Conservation (phyloP, 2,329 filamentous ascomycete species). For the Bertia moriformis region DNA sequence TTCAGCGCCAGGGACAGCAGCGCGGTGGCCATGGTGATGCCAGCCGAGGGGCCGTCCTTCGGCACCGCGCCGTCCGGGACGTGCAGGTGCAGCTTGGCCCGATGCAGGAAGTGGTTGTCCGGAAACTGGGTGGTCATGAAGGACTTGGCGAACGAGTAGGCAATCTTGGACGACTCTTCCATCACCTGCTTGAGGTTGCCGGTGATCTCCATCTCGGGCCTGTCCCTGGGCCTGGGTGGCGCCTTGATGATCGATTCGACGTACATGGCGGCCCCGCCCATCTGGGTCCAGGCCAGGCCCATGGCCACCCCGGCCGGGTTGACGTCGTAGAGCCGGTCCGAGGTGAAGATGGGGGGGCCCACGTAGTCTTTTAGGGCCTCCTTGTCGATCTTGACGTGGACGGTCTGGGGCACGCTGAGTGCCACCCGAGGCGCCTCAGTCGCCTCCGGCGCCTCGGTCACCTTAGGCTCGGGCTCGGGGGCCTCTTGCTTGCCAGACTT, state of each 20-base stretch:
- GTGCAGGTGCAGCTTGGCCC: slow-evolving; percentile 87
- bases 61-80: slow-evolving; percentile 91
- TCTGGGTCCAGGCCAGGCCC: slow-evolving; percentile 94
- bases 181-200: slow-evolving; percentile 95
- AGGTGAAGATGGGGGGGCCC: slow-evolving; percentile 86
- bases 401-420: slow-evolving; percentile 69
- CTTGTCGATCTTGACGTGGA: slow-evolving; percentile 74
- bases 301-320: slow-evolving; percentile 91
- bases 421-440: slow-evolving; percentile 46
- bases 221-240: slow-evolving; percentile 57
- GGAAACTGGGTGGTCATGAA: slow-evolving; percentile 73
- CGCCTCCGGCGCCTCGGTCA: slow-evolving; percentile 11
- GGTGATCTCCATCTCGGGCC: slow-evolving; percentile 74
- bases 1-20: slow-evolving; percentile 75
- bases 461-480: slow-evolving; percentile 7
- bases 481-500: no score
- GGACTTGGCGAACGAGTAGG: slow-evolving; percentile 89
- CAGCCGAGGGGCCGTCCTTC: slow-evolving; percentile 85
- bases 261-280: slow-evolving; percentile 92
- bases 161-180: slow-evolving; percentile 93
- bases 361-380: slow-evolving; percentile 94
- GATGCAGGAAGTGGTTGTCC: slow-evolving; percentile 89
- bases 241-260: slow-evolving; percentile 91
- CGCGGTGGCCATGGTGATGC: slow-evolving; percentile 96
- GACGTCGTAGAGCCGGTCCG: slow-evolving; percentile 84